A percentile compares a stretch with the other conserved stretches of the same genome.
These are phyloP conservation scores for Priceomyces carsonii DNA, from an alignment of 805 yeast genomes.

Conservation along the genomic window DNA sequence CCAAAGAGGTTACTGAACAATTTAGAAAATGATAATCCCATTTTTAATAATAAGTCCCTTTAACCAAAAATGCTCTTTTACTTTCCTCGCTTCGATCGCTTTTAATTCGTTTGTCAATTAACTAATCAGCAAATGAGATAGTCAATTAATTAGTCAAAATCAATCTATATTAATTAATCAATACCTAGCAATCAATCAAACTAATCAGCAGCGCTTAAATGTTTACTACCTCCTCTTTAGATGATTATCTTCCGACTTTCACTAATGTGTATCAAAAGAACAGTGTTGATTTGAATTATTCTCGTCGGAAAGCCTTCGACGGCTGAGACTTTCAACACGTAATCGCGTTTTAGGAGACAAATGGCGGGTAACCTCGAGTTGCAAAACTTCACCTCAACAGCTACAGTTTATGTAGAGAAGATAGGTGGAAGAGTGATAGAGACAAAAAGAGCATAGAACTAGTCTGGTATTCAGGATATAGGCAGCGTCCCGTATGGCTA, in stretches of 20 bases:
- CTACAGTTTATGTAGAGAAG: too few species aligned
- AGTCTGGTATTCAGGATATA: too few species aligned
- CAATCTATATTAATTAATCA: constrained; percentile 1
- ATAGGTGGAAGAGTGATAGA: too few species aligned
- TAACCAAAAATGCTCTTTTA: constrained; percentile 4
- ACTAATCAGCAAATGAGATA: not conserved
- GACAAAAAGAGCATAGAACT: too few species aligned
- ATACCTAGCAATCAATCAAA: constrained; percentile 5
- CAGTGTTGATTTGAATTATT: constrained; percentile 5
- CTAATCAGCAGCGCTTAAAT: constrained; percentile 1
- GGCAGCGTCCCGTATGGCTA: too few species aligned
- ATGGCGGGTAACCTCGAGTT: constrained; percentile 2
- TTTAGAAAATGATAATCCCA: constrained; percentile 96
- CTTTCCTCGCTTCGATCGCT: constrained; percentile 4
- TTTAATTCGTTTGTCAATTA: constrained; percentile 1
- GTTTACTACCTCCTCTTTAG: constrained; percentile 5
- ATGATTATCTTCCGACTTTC: constrained; percentile 1
- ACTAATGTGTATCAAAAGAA: constrained; percentile 3
- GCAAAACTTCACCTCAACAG: too few species aligned
- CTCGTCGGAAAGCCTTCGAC: constrained; percentile 6
- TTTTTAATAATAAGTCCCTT: too few species aligned
- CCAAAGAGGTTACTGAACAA: constrained; percentile 94
- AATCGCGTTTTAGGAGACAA: too few species aligned
- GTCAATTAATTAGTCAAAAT: not conserved
- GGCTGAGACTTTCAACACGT: not conserved